These are phyloP conservation scores for Xylariales sp. DNA, from an alignment of 2,329 filamentous ascomycete species.

Conservation along the genomic window DNA sequence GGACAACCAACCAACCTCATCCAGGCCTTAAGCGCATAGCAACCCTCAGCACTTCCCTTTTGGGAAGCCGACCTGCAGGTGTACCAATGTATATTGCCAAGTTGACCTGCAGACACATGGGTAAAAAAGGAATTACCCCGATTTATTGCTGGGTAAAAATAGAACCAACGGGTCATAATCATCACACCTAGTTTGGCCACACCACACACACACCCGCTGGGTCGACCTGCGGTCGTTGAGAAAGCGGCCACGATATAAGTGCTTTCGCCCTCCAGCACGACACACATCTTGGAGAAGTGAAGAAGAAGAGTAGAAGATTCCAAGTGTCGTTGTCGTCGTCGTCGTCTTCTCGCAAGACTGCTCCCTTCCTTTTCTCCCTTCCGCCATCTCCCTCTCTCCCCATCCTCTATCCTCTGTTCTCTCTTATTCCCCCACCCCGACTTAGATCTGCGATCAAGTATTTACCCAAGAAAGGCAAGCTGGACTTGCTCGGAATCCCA, in stretches of 20 bases:
- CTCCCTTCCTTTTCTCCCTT: conserved; percentile 35
- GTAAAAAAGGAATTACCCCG: conserved; percentile 36
- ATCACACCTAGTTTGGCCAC: conserved; percentile 22
- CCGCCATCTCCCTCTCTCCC: conserved; percentile 27
- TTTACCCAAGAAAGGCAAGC: conserved; percentile 46
- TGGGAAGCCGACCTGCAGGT: conserved; percentile 19
- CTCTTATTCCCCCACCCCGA: too few relatives aligned
- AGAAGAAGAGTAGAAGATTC: conserved; percentile 38
- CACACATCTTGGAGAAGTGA: conserved; percentile 35
- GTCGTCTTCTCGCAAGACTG: too few relatives aligned
- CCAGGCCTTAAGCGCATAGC: conserved; percentile 44
- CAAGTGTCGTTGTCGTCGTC: conserved; percentile 54
- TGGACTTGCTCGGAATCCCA: conserved; percentile 54
- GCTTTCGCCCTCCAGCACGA: conserved; percentile 42
- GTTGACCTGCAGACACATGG: conserved; percentile 25
- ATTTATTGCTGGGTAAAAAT: conserved; percentile 37
- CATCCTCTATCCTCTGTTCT: conserved; percentile 26
- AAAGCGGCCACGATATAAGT: conserved; percentile 54
- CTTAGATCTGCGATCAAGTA: conserved; percentile 21
- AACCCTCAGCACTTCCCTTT: conserved; percentile 19
- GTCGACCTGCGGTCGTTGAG: conserved; percentile 29
- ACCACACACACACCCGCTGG: too few relatives aligned
- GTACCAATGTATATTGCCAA: conserved; percentile 23
- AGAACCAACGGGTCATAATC: conserved; percentile 37
- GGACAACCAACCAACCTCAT: conserved; percentile 29